Conservation (phyloP, 768 basidiomycete genomes). For the Agaricus sinodeliciosus region DNA sequence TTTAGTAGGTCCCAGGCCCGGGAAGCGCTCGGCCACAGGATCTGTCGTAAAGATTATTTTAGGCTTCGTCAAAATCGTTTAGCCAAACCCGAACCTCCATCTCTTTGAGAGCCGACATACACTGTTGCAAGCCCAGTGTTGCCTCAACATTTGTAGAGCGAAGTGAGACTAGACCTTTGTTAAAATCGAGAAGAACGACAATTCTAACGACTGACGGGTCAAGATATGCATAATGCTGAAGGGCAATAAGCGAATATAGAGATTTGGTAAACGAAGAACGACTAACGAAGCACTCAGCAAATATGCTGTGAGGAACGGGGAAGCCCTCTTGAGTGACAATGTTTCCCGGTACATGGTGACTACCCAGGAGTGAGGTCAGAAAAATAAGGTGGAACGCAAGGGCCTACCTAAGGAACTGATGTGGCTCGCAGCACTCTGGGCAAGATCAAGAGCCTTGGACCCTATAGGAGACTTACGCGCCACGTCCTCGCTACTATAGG, state of each 20-base stretch:
- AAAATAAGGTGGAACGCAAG: not conserved
- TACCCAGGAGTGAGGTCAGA: conserved; percentile 17
- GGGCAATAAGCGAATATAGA: conserved; percentile 11
- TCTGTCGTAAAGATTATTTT: conserved; percentile 27
- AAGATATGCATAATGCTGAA: conserved; percentile 74
- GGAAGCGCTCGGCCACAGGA: conserved; percentile 65
- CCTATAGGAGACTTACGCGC: conserved; percentile 43
- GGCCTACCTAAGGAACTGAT: conserved; percentile 58
- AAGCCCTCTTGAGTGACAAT: conserved; percentile 52
- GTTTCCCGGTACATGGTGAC: conserved; percentile 55
- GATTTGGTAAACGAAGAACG: not conserved
- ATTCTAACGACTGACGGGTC: conserved; percentile 41
- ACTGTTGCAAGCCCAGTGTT: conserved; percentile 57
- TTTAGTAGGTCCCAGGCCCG: conserved; percentile 62
- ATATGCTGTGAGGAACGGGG: conserved; percentile 65
- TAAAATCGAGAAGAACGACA: conserved; percentile 12
- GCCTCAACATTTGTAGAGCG: conserved; percentile 69
- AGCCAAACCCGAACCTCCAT: conserved; percentile 47
- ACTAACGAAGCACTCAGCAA: conserved; percentile 68
- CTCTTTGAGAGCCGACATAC: conserved; percentile 54
- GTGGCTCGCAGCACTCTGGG: conserved; percentile 67
- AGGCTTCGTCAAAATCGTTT: conserved; percentile 1
- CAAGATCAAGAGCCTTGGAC: conserved; percentile 67
- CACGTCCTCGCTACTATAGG: conserved; percentile 31
- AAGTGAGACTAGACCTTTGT: conserved; percentile 46